A percentile compares a stretch with the other conserved stretches of the same genome.
phyloP scores from a whole-genome alignment of 371 early-diverging fungal genomes.

The Lichtheimia corymbifera region DNA sequence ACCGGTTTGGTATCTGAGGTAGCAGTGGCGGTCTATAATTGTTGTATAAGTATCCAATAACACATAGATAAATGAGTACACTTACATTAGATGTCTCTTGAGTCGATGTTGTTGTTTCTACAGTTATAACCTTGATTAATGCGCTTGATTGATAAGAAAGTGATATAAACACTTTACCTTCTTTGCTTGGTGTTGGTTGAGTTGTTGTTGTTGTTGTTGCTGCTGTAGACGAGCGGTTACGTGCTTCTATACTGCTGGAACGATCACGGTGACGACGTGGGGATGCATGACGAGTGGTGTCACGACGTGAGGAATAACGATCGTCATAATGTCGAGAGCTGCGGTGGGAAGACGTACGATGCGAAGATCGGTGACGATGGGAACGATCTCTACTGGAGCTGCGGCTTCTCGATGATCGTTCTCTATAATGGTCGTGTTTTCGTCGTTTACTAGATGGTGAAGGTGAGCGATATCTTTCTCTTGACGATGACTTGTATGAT shows the following conservation, averaged over 20 bases:
- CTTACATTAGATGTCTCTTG: too few species aligned
- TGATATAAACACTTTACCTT: conserved; percentile 6
- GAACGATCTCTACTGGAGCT: conserved; percentile 34
- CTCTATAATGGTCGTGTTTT: conserved; percentile 28
- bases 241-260: conserved; percentile 32
- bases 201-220: background rate
- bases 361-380: conserved; percentile 31
- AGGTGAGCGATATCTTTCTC: conserved; percentile 42
- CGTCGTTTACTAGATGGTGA: conserved; percentile 39
- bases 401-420: conserved; percentile 26
- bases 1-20: conserved; percentile 8
- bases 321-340: conserved; percentile 38
- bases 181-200: conserved; percentile 4
- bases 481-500: conserved; percentile 33
- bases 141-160: conserved; percentile 1
- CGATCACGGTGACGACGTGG: conserved; percentile 13
- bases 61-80: background rate
- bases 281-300: background rate
- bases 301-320: conserved; percentile 21
- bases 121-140: background rate
- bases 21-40: conserved; percentile 5
- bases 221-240: conserved; percentile 9
- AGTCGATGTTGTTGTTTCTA: background rate
- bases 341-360: conserved; percentile 32
- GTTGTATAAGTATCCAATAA: conserved; percentile 3